Evolutionary conservation across 2,329 filamentous ascomycete species (phyloP).

Genomic region (Eutypella sp.): DNA sequence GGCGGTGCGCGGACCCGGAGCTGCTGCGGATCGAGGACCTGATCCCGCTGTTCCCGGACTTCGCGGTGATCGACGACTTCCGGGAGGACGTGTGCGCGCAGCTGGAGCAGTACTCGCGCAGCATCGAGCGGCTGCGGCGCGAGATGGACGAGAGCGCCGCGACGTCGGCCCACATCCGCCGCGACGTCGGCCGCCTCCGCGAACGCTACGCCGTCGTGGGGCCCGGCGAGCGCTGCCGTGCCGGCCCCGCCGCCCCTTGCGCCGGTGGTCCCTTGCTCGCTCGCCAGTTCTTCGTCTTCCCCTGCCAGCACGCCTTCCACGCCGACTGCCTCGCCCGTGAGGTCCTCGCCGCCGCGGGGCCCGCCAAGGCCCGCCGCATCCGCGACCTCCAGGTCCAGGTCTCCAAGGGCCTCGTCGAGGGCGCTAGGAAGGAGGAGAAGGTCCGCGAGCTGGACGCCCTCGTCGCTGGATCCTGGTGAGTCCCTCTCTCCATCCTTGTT

Average conservation of each 20-base stretch:
- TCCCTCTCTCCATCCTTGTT: constrained; percentile 10
- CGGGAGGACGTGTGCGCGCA: constrained; percentile 96
- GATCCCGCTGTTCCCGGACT: constrained; percentile 97
- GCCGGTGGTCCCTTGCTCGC: constrained; percentile 86
- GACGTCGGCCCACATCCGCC: constrained; percentile 85
- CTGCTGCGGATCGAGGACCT: constrained; percentile 92
- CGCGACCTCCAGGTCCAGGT: constrained; percentile 81
- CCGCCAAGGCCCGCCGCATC: constrained; percentile 73
- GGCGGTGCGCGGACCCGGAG: constrained; percentile 62
- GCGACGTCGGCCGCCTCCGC: constrained; percentile 81
- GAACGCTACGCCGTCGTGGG: constrained; percentile 93
- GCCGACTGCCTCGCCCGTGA: constrained; percentile 86
- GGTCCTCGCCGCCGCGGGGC: constrained; percentile 76
- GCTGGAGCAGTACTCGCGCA: constrained; percentile 86
- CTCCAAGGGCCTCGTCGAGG: constrained; percentile 65
- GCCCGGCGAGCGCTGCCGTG: constrained; percentile 89
- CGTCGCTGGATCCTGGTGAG: constrained; percentile 82
- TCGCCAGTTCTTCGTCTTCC: constrained; percentile 95
- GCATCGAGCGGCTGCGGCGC: constrained; percentile 80
- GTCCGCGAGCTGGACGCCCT: constrained; percentile 87
- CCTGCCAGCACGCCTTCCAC: constrained; percentile 96
- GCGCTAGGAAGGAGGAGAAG: constrained; percentile 71
- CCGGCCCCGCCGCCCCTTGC: constrained; percentile 76
- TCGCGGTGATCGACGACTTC: constrained; percentile 98
- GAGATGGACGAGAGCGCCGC: constrained; percentile 95